Evolutionary conservation across 2,329 filamentous ascomycete genomes (phyloP).

Genomic region (Purpureocillium takamizusanense): DNA sequence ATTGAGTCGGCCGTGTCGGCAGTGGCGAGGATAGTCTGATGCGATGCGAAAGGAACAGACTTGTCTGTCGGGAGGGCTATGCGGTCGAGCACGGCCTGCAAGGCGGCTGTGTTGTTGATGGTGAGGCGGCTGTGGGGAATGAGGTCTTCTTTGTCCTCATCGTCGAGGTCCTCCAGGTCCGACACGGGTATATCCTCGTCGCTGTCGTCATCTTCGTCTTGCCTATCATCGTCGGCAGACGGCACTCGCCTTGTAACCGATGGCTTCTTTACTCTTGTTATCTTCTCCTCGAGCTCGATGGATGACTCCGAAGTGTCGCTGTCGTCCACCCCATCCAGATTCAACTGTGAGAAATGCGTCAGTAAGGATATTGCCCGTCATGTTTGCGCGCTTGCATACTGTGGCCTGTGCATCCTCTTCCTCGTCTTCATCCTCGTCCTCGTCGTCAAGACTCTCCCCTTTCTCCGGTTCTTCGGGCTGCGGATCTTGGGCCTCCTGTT

Average conservation of each 20-base stretch:
- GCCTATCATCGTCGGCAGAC: conserved; percentile 34
- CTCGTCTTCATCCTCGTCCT: conserved; percentile 19
- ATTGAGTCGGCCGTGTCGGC: conserved; percentile 59
- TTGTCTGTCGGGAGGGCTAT: conserved; percentile 58
- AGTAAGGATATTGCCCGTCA: too few species aligned
- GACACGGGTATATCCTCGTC: conserved; percentile 86
- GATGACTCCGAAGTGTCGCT: conserved; percentile 60
- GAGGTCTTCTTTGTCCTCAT: conserved; percentile 77
- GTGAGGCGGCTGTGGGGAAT: conserved; percentile 87
- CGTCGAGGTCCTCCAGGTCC: conserved; percentile 69
- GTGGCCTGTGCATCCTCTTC: conserved; percentile 7
- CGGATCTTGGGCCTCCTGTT: conserved; percentile 9
- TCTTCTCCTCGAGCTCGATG: conserved; percentile 68
- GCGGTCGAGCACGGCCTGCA: conserved; percentile 70
- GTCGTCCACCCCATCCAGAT: conserved; percentile 49
- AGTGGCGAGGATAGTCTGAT: conserved; percentile 66
- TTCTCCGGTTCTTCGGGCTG: conserved; percentile 25
- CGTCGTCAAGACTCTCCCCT: conserved; percentile 14
- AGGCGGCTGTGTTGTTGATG: conserved; percentile 92
- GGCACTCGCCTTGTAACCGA: conserved; percentile 12
- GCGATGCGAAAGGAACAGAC: conserved; percentile 68
- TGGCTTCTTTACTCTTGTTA: conserved; percentile 26
- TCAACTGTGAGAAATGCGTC: conserved; percentile 25
- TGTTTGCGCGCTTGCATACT: too few species aligned
- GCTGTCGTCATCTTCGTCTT: conserved; percentile 61